phyloP scores from a whole-genome alignment of 1,284 basidiomycete genomes.

The Inonotus obliquus region DNA sequence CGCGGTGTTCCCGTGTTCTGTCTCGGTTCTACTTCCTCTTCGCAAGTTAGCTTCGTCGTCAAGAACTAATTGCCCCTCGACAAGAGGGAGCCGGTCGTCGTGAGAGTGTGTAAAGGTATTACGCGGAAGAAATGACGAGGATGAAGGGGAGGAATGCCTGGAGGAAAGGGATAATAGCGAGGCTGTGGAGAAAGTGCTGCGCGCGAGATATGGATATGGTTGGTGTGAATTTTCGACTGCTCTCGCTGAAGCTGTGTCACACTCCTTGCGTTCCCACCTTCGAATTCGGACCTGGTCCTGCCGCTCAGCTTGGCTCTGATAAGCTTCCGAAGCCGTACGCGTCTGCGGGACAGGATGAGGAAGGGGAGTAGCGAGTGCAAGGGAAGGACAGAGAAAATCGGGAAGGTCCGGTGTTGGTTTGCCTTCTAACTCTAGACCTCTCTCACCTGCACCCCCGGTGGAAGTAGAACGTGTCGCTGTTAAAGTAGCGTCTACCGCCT shows the following conservation, averaged over 20 bases:
- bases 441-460: no score
- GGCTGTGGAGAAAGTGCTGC: slow-evolving; percentile 1
- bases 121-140: neutral
- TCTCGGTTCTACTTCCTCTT: neutral
- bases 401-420: neutral
- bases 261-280: neutral
- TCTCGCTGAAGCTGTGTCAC: neutral
- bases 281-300: no score
- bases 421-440: neutral
- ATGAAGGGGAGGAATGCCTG: neutral
- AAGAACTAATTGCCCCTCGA: no score
- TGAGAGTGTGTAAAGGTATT: neutral
- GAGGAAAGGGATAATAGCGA: neutral
- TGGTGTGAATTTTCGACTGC: neutral
- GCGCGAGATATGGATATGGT: neutral
- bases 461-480: neutral
- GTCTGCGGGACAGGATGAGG: neutral
- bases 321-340: neutral
- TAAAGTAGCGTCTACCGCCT: neutral
- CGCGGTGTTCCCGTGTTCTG: neutral
- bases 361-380: neutral
- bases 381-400: slow-evolving; percentile 16
- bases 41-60: no score
- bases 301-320: no score
- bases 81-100: neutral